These are phyloP conservation scores for Rhizopus microsporus DNA, from an alignment of 371 early-diverging fungal species.

Conservation along the genomic window DNA sequence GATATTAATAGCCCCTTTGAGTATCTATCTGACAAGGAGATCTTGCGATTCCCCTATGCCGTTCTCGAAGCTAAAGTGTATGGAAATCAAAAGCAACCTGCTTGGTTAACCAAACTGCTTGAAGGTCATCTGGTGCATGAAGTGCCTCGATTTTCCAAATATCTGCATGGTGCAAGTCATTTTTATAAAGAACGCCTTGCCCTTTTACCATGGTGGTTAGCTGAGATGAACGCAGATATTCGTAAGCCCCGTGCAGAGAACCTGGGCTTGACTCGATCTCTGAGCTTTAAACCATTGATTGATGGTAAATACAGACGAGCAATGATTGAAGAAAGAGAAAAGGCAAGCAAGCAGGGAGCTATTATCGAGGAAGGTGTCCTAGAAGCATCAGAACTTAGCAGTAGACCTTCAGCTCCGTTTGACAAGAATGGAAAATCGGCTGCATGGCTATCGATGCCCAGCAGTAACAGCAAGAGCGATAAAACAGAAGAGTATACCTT, in stretches of 20 bases:
- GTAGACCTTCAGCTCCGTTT: constrained; percentile 11
- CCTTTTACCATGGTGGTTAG: constrained; percentile 51
- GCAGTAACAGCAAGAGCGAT: background rate
- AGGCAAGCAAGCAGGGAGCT: constrained; percentile 15
- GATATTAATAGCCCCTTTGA: constrained; percentile 87
- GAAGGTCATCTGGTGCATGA: constrained; percentile 92
- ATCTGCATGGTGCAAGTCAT: constrained; percentile 88
- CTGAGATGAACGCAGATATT: constrained; percentile 59
- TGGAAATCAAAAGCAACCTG: constrained; percentile 86
- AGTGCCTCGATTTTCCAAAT: constrained; percentile 98
- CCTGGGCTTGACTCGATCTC: constrained; percentile 44
- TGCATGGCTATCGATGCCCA: constrained; percentile 11
- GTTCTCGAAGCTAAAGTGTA: constrained; percentile 62
- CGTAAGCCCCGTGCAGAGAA: constrained; percentile 55
- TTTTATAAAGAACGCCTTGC: constrained; percentile 37
- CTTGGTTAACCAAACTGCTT: constrained; percentile 92
- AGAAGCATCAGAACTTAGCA: constrained; percentile 13
- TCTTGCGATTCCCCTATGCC: constrained; percentile 50
- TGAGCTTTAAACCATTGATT: constrained; percentile 51
- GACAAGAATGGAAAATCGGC: constrained; percentile 19
- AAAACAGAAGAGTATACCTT: constrained; percentile 20
- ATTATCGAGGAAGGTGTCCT: constrained; percentile 11
- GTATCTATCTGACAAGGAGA: constrained; percentile 73
- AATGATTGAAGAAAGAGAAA: constrained; percentile 36
- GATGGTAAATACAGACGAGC: constrained; percentile 49